Conservation (phyloP, 2,329 filamentous ascomycete species). For the Apiospora sp. region DNA sequence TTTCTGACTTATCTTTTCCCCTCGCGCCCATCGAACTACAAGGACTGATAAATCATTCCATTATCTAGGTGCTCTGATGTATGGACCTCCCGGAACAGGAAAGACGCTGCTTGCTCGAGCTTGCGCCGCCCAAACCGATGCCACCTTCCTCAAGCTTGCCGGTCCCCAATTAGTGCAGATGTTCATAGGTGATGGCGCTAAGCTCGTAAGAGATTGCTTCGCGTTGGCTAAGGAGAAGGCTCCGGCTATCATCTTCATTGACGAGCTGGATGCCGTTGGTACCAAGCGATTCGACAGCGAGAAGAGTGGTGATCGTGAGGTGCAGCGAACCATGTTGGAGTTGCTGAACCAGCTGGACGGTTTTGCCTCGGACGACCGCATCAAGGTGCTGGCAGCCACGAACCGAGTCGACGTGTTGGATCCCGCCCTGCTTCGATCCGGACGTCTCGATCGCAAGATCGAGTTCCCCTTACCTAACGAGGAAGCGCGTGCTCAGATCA, state of each 20-base stretch:
- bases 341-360: slow-evolving; percentile 98
- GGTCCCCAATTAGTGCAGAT: slow-evolving; percentile 98
- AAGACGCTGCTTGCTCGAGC: slow-evolving; percentile 94
- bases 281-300: slow-evolving; percentile 99
- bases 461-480: slow-evolving; percentile 98
- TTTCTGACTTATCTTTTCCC: slow-evolving; percentile 19
- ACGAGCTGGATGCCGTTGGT: slow-evolving; percentile 97
- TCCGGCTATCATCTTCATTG: slow-evolving; percentile 98
- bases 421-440: slow-evolving; percentile 88
- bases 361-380: slow-evolving; percentile 94
- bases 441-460: slow-evolving; percentile 94
- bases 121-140: slow-evolving; percentile 96
- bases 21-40: background rate
- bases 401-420: slow-evolving; percentile 95
- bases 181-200: slow-evolving; percentile 99
- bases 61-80: slow-evolving; percentile 92
- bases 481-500: slow-evolving; percentile 94
- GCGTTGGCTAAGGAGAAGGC: slow-evolving; percentile 98
- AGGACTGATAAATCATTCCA: background rate
- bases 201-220: slow-evolving; percentile 96
- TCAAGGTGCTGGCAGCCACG: slow-evolving; percentile 94
- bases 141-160: slow-evolving; percentile 97
- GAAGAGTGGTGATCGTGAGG: slow-evolving; percentile 96
- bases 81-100: slow-evolving; percentile 89
- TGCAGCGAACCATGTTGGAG: slow-evolving; percentile 98